Percentiles rank a stretch among this genome's conserved stretches.
Conservation (phyloP, 2,329 filamentous ascomycete species). For the Paramyrothecium roridum region DNA sequence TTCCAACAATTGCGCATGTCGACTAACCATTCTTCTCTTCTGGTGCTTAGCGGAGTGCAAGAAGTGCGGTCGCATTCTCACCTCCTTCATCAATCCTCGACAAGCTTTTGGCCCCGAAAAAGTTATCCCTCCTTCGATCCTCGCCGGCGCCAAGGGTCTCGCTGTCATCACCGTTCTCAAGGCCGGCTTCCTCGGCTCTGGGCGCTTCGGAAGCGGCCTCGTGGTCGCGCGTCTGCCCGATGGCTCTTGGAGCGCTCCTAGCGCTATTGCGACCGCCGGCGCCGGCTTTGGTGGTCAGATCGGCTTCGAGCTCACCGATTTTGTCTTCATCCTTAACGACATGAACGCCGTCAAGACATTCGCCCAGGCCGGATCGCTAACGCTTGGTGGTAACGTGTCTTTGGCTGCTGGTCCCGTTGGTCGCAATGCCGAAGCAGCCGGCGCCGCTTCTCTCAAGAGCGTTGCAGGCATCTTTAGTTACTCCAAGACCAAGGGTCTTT, state of each 20-base stretch:
- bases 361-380: constrained; percentile 86
- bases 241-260: constrained; percentile 77
- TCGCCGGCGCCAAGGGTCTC: constrained; percentile 89
- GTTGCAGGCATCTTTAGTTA: constrained; percentile 95
- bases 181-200: constrained; percentile 80
- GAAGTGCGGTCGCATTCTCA: constrained; percentile 93
- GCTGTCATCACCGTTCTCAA: constrained; percentile 85
- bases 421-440: constrained; percentile 92
- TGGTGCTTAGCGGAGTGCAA: constrained; percentile 80
- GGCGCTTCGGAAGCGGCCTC: constrained; percentile 76
- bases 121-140: constrained; percentile 86
- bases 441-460: constrained; percentile 84
- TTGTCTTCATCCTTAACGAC: constrained; percentile 98
- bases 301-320: constrained; percentile 85
- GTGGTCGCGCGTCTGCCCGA: constrained; percentile 77
- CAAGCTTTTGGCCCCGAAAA: constrained; percentile 96
- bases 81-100: constrained; percentile 89
- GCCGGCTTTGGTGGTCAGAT: constrained; percentile 84
- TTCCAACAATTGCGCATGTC: constrained; percentile 2
- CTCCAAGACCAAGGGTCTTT: constrained; percentile 95
- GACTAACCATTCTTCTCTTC: constrained; percentile 8
- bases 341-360: constrained; percentile 86
- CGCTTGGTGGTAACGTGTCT: constrained; percentile 92
- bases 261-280: constrained; percentile 76
- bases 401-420: constrained; percentile 92